Conservation (phyloP, 495 filamentous ascomycete genomes). For the Penicillium paradoxum region DNA sequence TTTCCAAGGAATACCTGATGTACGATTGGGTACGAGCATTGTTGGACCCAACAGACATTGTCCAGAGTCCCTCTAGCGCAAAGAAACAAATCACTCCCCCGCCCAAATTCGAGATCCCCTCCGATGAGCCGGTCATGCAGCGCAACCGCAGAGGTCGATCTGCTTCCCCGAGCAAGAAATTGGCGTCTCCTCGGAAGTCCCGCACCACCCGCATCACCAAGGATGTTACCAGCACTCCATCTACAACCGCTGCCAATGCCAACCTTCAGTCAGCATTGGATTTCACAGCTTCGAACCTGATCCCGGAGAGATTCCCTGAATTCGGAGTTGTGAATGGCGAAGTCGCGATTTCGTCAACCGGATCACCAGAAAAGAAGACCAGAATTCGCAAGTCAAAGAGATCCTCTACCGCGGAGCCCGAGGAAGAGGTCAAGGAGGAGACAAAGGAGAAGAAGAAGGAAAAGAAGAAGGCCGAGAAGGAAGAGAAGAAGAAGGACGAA, state of each 20-base stretch:
- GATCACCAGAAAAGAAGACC: conserved; percentile 29
- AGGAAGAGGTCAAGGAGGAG: conserved; percentile 24
- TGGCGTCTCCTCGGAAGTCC: conserved; percentile 71
- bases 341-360: conserved; percentile 22
- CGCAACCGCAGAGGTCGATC: conserved; percentile 49
- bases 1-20: conserved; percentile 82
- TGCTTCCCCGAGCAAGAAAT: conserved; percentile 56
- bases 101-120: conserved; percentile 57
- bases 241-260: conserved; percentile 45
- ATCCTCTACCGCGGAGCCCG: conserved; percentile 31
- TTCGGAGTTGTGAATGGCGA: conserved; percentile 27
- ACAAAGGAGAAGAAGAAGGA: conserved; percentile 19
- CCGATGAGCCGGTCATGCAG: conserved; percentile 33
- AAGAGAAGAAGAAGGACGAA: conserved; percentile 28
- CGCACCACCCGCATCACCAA: conserved; percentile 56
- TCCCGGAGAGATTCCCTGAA: conserved; percentile 15
- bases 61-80: conserved; percentile 49
- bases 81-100: conserved; percentile 67
- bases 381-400: conserved; percentile 30
- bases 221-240: conserved; percentile 39
- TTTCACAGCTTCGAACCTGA: conserved; percentile 34
- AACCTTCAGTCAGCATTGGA: conserved; percentile 48
- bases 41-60: conserved; percentile 70
- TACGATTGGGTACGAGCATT: conserved; percentile 84
- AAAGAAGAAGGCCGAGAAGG: conserved; percentile 39